Evolutionary conservation across 2,329 filamentous ascomycete genomes (phyloP).

Genomic region (Diaporthe ilicicola): DNA sequence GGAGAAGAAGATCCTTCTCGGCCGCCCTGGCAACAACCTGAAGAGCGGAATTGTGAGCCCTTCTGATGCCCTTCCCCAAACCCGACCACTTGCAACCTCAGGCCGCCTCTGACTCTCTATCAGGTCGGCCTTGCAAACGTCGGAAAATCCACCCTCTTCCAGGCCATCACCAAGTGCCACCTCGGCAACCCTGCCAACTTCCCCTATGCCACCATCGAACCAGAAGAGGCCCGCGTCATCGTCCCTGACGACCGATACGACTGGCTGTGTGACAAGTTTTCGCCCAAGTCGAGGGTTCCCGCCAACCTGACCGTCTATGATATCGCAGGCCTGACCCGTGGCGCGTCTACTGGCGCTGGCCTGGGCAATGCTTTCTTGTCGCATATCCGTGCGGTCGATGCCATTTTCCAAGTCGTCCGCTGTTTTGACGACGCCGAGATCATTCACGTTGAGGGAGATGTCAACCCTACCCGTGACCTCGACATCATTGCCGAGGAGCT

Average conservation of each 20-base stretch:
- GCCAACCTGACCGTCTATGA: constrained; percentile 98
- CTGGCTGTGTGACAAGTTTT: constrained; percentile 95
- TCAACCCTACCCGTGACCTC: constrained; percentile 92
- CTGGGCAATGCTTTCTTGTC: constrained; percentile 98
- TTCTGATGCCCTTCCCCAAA: constrained; percentile 32
- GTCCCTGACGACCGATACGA: constrained; percentile 96
- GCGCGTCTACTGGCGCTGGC: constrained; percentile 96
- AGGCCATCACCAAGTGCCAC: constrained; percentile 97
- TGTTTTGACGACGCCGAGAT: constrained; percentile 99
- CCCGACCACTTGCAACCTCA: constrained; percentile 36
- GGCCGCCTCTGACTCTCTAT: constrained; percentile 49
- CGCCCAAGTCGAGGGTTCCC: constrained; percentile 96
- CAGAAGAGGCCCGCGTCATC: constrained; percentile 96
- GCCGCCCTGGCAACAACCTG: constrained; percentile 95
- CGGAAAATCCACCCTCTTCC: constrained; percentile 99
- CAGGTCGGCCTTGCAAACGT: constrained; percentile 99
- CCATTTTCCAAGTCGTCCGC: constrained; percentile 96
- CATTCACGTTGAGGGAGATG: constrained; percentile 98
- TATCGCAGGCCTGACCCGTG: constrained; percentile 95
- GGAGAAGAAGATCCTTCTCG: constrained; percentile 96
- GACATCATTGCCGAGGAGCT: constrained; percentile 98
- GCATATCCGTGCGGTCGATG: constrained; percentile 97
- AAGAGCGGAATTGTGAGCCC: constrained; percentile 95
- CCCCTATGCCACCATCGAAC: constrained; percentile 98
- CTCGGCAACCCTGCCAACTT: constrained; percentile 99